Evolutionary conservation across 805 yeast genomes (phyloP).

Genomic region (Lipomyces sp.): DNA sequence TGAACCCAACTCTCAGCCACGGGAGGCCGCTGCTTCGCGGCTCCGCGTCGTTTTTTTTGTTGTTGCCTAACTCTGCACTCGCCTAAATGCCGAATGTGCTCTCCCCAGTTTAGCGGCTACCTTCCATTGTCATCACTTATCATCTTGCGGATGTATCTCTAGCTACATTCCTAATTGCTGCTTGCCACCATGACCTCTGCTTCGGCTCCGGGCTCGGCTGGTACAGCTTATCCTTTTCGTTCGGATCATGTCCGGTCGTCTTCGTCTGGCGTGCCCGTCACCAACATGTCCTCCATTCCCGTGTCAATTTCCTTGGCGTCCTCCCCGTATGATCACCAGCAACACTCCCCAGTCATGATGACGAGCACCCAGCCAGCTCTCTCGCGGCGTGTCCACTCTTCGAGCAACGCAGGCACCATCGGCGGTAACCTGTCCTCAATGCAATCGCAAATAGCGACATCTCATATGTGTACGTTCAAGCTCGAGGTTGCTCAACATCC

Average conservation of each 20-base stretch:
- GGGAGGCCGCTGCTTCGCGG: background rate
- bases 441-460: background rate
- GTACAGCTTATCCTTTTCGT: background rate
- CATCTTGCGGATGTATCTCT: background rate
- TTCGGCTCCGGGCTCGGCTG: background rate
- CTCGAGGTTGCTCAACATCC: conserved; percentile 44
- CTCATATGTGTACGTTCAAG: conserved; percentile 5
- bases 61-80: background rate
- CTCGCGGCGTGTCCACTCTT: background rate
- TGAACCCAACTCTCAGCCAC: background rate
- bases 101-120: background rate
- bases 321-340: background rate
- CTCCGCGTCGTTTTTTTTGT: background rate
- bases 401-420: background rate
- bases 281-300: background rate
- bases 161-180: background rate
- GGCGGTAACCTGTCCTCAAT: background rate
- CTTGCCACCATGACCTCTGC: background rate
- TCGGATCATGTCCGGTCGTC: background rate
- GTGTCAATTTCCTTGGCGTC: background rate
- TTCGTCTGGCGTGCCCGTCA: background rate
- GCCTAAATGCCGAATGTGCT: background rate
- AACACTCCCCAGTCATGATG: background rate
- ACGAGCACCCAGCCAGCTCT: background rate
- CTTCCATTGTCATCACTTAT: background rate